Base-by-base conservation (phyloP, 495 filamentous ascomycete species). In the Trichoderma gamsii region DNA sequence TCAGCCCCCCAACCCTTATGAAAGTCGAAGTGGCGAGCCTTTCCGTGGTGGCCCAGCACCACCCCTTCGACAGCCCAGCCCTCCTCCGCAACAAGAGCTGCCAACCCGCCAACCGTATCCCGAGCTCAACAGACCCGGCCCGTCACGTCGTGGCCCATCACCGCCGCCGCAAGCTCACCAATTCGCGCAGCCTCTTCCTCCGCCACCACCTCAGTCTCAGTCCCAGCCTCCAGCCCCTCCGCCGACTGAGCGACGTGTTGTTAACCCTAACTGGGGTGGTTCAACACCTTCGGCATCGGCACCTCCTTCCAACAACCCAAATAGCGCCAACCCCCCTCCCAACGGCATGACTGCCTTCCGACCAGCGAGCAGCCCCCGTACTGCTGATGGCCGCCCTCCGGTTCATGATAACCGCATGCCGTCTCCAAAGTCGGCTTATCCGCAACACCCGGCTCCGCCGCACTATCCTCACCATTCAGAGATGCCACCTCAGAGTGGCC, bases 321-420 rank as follows among this genome's bases (percentile, higher is more conserved):
- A 67, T 35, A 49, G 46, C 11, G 52, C 44, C 29, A 49, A 46
- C 8, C 56, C 56, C 3, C 65, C 85, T 88, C 69, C 82, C 85
- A 64, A 83, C 85, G 32, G 83, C 88, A 44, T 92, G 90, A 15
- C 88, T 89, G 32, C 85, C 84, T 56, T 83, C 85, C 63, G 81
- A 77, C 63, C 73, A 6, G 76, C 78, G 41, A 88, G 87, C 70
- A 95, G 90, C 72, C 93, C 93, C 49, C 86, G 90, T 32, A 86
- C 67, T 41, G 64, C 90, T 43, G 94, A 97, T 66, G 89, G 93
- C 65, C 74, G 77, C 25, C 88, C 92, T 63, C 92, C 93, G 0
- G 87, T 96, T 73, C 86, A 93, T 71, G 94, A 97, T 68, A 90
- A 90, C 72, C 87, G 90, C 38, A 89, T 91, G 71, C 87, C 92